phyloP scores from a whole-genome alignment of 306 rosid genomes.

The Cucurbita moschata region DNA sequence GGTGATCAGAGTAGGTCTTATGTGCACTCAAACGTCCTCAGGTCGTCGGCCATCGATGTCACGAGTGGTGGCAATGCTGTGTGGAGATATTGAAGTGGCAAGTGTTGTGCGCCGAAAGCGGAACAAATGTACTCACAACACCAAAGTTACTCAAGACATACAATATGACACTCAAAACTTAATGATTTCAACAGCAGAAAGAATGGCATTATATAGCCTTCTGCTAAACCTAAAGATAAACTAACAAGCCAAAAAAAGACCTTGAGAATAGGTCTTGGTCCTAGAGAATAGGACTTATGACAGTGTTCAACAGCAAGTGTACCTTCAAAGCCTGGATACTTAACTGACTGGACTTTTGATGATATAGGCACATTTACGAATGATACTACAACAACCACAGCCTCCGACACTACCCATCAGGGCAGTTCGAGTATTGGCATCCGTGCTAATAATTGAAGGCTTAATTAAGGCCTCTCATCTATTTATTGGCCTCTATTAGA shows the following conservation, averaged over 20 bases:
- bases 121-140: no score
- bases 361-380: conserved; percentile 10
- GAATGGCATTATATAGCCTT: no score
- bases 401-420: conserved; percentile 10
- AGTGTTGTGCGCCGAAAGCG: no score
- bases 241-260: no score
- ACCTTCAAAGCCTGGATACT: conserved; percentile 44
- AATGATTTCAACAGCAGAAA: no score
- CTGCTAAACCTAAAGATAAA: no score
- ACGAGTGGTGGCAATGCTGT: conserved; percentile 55
- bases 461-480: background rate
- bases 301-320: no score
- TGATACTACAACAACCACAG: conserved; percentile 8
- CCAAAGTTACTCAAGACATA: no score
- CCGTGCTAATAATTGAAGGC: background rate
- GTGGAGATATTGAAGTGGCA: conserved; percentile 48
- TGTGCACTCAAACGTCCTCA: conserved; percentile 58
- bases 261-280: no score
- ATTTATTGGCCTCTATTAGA: background rate
- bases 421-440: conserved; percentile 18
- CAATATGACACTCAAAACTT: no score
- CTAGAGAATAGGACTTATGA: no score
- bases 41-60: conserved; percentile 47
- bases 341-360: conserved; percentile 48
- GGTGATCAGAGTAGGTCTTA: conserved; percentile 27